Percentiles rank a stretch among this genome's conserved stretches.
These are phyloP conservation scores for Marasmius tenuissimus DNA, from an alignment of 1,284 basidiomycete genomes.

Conservation along the genomic window DNA sequence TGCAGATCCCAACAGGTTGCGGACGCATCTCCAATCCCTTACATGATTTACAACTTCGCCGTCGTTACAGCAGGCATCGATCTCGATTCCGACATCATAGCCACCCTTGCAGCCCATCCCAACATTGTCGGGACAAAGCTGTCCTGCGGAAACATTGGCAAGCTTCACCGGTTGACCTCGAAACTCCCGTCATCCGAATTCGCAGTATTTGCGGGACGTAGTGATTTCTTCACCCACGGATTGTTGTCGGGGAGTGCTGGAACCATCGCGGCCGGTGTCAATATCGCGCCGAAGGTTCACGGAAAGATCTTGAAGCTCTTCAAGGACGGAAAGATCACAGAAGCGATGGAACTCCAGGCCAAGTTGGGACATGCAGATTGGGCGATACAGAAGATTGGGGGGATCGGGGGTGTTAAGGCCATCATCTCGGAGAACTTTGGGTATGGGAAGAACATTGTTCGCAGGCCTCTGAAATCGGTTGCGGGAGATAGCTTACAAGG, in stretches of 20 bases:
- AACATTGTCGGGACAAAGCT: slow-evolving; percentile 91
- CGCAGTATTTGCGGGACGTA: slow-evolving; percentile 64
- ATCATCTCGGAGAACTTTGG: slow-evolving; percentile 69
- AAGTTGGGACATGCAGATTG: slow-evolving; percentile 74
- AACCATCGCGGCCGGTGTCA: slow-evolving; percentile 74
- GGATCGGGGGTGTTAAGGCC: slow-evolving; percentile 71
- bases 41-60: slow-evolving; percentile 93
- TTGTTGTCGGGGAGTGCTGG: slow-evolving; percentile 70
- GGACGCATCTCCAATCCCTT: slow-evolving; percentile 79
- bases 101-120: slow-evolving; percentile 72
- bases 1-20: slow-evolving; percentile 55
- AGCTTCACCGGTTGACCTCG: slow-evolving; percentile 74
- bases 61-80: slow-evolving; percentile 81
- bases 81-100: slow-evolving; percentile 82
- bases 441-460: slow-evolving; percentile 59
- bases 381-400: slow-evolving; percentile 70
- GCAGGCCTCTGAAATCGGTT: slow-evolving; percentile 55
- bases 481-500: slow-evolving; percentile 26
- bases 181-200: slow-evolving; percentile 52
- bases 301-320: slow-evolving; percentile 58
- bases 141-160: slow-evolving; percentile 84
- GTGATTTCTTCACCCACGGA: slow-evolving; percentile 68
- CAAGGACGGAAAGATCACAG: slow-evolving; percentile 56
- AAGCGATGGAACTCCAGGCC: slow-evolving; percentile 72
- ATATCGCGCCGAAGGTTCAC: slow-evolving; percentile 78